Base-by-base conservation (phyloP, 345 rosid species). In the Chamaenerion angustifolium region DNA sequence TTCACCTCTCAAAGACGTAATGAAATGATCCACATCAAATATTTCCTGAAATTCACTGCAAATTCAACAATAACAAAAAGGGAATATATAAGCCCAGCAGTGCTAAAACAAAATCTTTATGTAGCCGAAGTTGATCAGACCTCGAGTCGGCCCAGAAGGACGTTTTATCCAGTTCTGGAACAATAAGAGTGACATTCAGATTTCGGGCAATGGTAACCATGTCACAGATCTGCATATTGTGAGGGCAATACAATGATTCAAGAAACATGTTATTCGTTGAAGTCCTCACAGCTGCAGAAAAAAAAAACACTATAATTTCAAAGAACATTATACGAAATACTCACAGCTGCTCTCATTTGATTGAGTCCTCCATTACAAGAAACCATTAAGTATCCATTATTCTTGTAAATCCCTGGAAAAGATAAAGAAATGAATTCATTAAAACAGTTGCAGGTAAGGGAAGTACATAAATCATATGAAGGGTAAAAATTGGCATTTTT, bases 351-450 rank as follows among this genome's bases (percentile, higher is more conserved):
- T 63, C 67, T 45, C 61, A 63, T 63, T 42, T 63, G 67, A 51
- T 63, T 63, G 8, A 63, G 55, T 45, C 67, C 67, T 40, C 67
- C 67, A 25, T 63, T 63, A 56, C 61, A 63, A 8, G 95, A 90
- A 60, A 83, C 86, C 92, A 90, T 78, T 58, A 86, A 79, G 58
- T 90, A 86, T 42, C 95, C 95, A 63, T 86, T 90, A 84, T 86
- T 86, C 63, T 76, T 78, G 72, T 90, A 90, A 51, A 77, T 62
- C 79, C 98, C 98, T 90, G 56, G 6, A 54, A 76, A 56, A 40
- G 62, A 37, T 9, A 16, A 16, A 1, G 12, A 56, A 16, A 46
- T 1, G 15, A 8, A 31, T 3, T 31, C 37, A 31, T 8, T 31
- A 5, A 8, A 31, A 8, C 37, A 31, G 37, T 31, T 31, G 37